Evolutionary conservation across 2,329 filamentous ascomycete species (phyloP).

Genomic region (Chrysosporium queenslandicum): DNA sequence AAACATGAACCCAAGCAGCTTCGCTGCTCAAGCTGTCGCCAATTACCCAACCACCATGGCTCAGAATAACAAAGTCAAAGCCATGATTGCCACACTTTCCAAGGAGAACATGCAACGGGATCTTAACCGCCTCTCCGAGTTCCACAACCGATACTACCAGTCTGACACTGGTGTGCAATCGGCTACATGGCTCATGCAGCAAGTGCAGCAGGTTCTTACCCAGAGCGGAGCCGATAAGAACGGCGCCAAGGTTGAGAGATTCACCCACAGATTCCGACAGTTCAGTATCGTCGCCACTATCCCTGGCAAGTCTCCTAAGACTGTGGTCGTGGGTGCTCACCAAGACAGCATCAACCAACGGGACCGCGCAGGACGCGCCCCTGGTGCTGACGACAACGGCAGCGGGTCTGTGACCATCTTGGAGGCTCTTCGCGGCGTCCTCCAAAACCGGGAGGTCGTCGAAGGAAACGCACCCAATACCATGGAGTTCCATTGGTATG

Average conservation of each 20-base stretch:
- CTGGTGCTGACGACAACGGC: conserved; percentile 92
- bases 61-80: conserved; percentile 55
- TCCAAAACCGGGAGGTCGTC: conserved; percentile 60
- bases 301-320: conserved; percentile 73
- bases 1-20: conserved; percentile 22
- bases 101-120: conserved; percentile 68
- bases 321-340: conserved; percentile 80
- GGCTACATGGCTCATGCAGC: conserved; percentile 72
- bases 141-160: conserved; percentile 50
- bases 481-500: conserved; percentile 95
- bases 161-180: conserved; percentile 61
- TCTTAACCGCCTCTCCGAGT: conserved; percentile 58
- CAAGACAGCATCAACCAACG: conserved; percentile 94
- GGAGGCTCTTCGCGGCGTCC: conserved; percentile 73
- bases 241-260: conserved; percentile 60
- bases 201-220: conserved; percentile 65
- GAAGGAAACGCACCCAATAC: conserved; percentile 69
- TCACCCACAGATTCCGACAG: conserved; percentile 79
- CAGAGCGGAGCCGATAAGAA: conserved; percentile 54
- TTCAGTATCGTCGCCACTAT: conserved; percentile 86
- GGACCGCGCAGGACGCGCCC: conserved; percentile 71
- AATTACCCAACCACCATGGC: conserved; percentile 57
- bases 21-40: conserved; percentile 32
- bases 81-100: conserved; percentile 58
- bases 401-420: conserved; percentile 90